Conservation (phyloP, 441 rosid genomes). For the Breynia disticha region DNA sequence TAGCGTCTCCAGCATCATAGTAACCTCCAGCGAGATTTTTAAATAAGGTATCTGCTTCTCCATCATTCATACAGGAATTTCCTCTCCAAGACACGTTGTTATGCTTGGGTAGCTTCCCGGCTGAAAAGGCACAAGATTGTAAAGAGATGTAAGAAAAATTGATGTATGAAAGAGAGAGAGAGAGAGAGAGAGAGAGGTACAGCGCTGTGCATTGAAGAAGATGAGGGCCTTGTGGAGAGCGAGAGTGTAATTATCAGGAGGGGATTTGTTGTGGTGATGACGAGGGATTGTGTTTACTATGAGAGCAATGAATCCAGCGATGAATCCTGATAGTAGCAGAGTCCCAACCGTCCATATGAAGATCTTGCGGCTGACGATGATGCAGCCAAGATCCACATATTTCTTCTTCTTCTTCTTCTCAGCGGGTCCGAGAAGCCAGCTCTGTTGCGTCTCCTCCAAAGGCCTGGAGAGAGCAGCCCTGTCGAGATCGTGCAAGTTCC, state of each 20-base stretch:
- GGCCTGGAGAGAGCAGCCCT: conserved; percentile 65
- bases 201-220: conserved; percentile 87
- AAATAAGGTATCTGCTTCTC: conserved; percentile 33
- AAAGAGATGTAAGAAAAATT: too few relatives aligned
- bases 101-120: conserved; percentile 67
- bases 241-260: conserved; percentile 67
- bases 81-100: conserved; percentile 85
- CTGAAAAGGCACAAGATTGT: too few relatives aligned
- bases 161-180: neutral
- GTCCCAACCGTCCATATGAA: conserved; percentile 80
- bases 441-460: conserved; percentile 87
- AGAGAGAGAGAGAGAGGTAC: conserved; percentile 21
- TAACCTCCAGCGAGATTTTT: conserved; percentile 76
- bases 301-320: conserved; percentile 58
- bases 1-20: conserved; percentile 91
- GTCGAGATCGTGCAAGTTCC: conserved; percentile 76
- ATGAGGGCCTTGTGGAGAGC: conserved; percentile 74
- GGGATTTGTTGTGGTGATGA: conserved; percentile 35
- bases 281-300: conserved; percentile 63
- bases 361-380: conserved; percentile 88
- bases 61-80: conserved; percentile 61
- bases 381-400: conserved; percentile 85
- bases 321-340: conserved; percentile 31
- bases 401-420: conserved; percentile 91
- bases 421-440: conserved; percentile 85